Base-by-base conservation (phyloP, 108 stramenopile species). In the Skeletonema tropicum region DNA sequence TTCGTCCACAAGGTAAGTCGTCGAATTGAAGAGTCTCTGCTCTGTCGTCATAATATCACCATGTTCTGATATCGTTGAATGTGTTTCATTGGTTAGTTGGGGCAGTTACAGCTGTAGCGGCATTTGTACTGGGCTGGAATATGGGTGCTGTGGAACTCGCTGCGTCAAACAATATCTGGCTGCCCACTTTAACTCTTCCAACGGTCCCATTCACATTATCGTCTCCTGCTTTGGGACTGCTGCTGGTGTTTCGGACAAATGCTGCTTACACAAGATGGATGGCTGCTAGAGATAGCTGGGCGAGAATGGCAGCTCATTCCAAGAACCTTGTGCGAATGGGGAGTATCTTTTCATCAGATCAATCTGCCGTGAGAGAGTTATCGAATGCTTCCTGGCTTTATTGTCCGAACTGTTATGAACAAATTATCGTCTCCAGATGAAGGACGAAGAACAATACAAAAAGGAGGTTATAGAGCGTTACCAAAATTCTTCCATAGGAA, bases 231-330 rank as follows among this genome's bases (percentile, higher is more conserved):
- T 67, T 92, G 35, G 91, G 91, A 10, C 60, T 92, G 66, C 64
- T 92, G 14, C 71, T 92, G 30, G 86, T 88, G 10, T 92, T 92
- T 62, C 73, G 88, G 14, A 92, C 91, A 11, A 92, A 92, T 70
- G 82, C 87, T 29, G 71, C 83, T 0, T 92, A 92, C 67, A 57
- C 42, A 31, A 46, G 91, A 36, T 92, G 91, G 91, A 74, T 78
- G 38, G 83, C 82, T 66, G 87, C 71, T 25, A 77, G 91, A 31
- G 74, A 66, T 21, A 62, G 84, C 21, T 92, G 91, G 91, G 77
- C 80, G 12, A 65, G 67, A 32, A 79, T 90, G 35, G 73, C 84
- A 26, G 74, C 58, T 14, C 81, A 88, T 45, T 69, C 79, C 57
- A 73, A 75, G 31, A 84, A 88, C 52, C 55, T 86, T 32, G 73